Evolutionary conservation across 768 basidiomycete genomes (phyloP), one percentile per base, ranked within the genome.

Genomic region (Tulasnella sp.): DNA sequence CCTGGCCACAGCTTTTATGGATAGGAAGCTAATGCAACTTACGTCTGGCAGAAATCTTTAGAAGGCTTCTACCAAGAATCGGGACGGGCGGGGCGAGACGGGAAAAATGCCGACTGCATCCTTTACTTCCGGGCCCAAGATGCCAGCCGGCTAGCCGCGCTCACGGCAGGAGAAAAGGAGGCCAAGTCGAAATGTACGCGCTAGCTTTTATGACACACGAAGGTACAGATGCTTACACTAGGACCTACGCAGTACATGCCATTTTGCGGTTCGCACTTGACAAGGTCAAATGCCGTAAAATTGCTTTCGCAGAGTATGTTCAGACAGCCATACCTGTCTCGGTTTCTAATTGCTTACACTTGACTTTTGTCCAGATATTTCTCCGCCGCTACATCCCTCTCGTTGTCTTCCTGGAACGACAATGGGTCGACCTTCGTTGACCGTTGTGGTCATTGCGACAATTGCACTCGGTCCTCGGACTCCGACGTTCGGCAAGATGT

Each of bases 51-150:
- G 34, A 86, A 97, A 91, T 94, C 93, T 1, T 84, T 97, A 42
- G 96, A 97, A 81, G 93, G 94, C 0, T 96, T 91, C 84, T 97
- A 98, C 84, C 97, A 98, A 86, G 97, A 99, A 84, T 94, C 94
- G 5, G 97, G 97, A 2, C 91, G 97, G 76, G 97, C 97, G 1
- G 97, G 97, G 9, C 89, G 97, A 72, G 97, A 98, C 83, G 96
- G 97, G 12, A 88, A 90, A 78, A 92, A 94, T 79, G 90, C 94
- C 0, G 94, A 97, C 82, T 98, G 97, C 83, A 85, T 98, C 1
- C 85, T 98, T n/a, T 98, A 91, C 84, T 95, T 93, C 84, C 91
- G 94, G 27, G 82, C 83, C 0, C 92, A 93, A 80, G 95, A 96
- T 84, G 91, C 89, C 7, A 87, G 87, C 4, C 88, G 90, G 7